Evolutionary conservation across 2,329 filamentous ascomycete genomes (phyloP), one percentile per base, ranked within the genome.

Genomic region (Nigrograna mackinnonii): DNA sequence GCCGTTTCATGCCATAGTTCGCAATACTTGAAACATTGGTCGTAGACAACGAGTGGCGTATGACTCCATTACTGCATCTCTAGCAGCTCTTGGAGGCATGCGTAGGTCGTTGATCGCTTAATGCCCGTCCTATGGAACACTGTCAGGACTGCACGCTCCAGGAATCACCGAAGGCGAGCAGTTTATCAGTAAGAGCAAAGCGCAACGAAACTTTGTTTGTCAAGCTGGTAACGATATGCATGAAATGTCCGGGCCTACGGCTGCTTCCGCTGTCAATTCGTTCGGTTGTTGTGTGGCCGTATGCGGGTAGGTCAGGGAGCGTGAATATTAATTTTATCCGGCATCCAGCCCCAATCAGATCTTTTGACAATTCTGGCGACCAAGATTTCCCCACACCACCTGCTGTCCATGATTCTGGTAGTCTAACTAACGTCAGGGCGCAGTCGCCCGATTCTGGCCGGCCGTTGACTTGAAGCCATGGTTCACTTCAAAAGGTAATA

Each of bases 401-500:
- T 16, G 11, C 11, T 38, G 17, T 22, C 47, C 44, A 38, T 19
- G 18, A 18, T 40, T 39, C 17, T 18, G 37, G 39, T 35, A 33
- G 9, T 20, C 31, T 28, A 12, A 14, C 28, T 19, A 31, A 26
- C 22, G 22, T 20, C 18, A 22, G 22, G 18, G 35, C 19, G 20
- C 22, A 34, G 17, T 38, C 43, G 35, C 44, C 20, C 22, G 41
- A 31, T 12, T 41, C 33, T 37, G 34, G 45, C 19, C 34, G 17
- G 28, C 30, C 17, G 26, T 31, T 42, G 30, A 20, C 35, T 16
- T 37, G 31, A 19, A 39, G 13, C 45, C 43, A 41, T 49, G 45
- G 50, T 50, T 41, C n/a, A n/a, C n/a, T n/a, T n/a, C n/a, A n/a
- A n/a, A 30, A 39, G 22, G 33, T 41, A 39, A 45, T 48, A 35